Evolutionary conservation across 371 early-diverging fungal genomes (phyloP), one percentile per base, ranked within the genome.

Genomic region (Umbelopsis sp.): DNA sequence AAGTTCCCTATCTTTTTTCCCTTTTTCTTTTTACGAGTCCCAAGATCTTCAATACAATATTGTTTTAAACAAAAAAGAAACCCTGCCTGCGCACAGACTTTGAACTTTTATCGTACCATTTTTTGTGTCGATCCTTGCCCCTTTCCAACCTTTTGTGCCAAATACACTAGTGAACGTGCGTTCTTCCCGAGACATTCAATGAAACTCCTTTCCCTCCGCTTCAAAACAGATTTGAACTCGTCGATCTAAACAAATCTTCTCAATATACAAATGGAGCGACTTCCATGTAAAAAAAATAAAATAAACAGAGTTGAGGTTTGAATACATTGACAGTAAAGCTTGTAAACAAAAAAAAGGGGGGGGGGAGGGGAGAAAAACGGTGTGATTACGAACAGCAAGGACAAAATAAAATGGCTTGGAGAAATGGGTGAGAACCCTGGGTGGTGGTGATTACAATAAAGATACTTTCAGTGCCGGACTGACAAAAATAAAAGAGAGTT

Each of bases 391-490:
- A 41, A 12, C 41, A 41, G 41, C 41, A 41, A 41, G 10, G 41
- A 41, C 41, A 41, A 41, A 41, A 41, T 10, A 41, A 41, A 41
- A 41, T 10, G 29, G 29, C 29, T 29, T 41, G 41, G 7, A 41
- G 41, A 41, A 41, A 41, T 10, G 12, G 2, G 29, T 29, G 29
- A 41, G 12, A 7, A 41, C 10, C 41, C 41, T 41, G 7, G 12
- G 41, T 41, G 41, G 41, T 41, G 41, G 41, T 41, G 41, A 41
- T 41, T 41, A 41, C 41, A 41, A 57, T 57, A 25, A 46, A 35
- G 64, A 12, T 46, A 46, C 46, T 65, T 64, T 44, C 64, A 64
- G 64, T 64, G 64, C 64, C 48, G 45, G 65, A 46, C 44, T 46
- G 45, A 45, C 45, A 65, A 44, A 46, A 48, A 65, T 38, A 65